A percentile compares a stretch with the other conserved stretches of the same genome.
These are phyloP conservation scores for Coemansia sp. DNA, from an alignment of 192 early-diverging fungal genomes.

Conservation along the genomic window DNA sequence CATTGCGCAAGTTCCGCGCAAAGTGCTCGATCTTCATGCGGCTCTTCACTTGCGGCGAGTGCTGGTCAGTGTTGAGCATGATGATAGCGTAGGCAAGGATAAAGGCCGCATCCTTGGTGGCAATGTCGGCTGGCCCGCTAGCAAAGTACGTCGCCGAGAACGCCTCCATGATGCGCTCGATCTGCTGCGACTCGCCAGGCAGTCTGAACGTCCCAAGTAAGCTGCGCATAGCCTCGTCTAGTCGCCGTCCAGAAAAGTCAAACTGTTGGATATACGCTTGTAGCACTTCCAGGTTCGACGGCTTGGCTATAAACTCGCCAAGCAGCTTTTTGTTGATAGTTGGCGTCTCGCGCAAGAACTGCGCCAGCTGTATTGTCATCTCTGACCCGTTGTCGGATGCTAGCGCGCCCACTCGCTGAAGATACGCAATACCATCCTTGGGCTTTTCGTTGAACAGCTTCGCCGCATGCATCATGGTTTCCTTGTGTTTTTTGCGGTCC, in stretches of 20 bases:
- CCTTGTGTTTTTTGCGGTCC: conserved; percentile 67
- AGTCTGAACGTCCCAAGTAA: conserved; percentile 93
- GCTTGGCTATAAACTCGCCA: conserved; percentile 88
- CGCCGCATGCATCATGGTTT: conserved; percentile 75
- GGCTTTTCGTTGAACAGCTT: conserved; percentile 83
- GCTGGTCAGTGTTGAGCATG: conserved; percentile 98
- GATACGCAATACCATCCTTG: conserved; percentile 81
- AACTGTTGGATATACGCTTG: conserved; percentile 81
- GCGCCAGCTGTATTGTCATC: conserved; percentile 59
- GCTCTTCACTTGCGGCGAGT: conserved; percentile 86
- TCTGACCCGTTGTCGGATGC: conserved; percentile 25
- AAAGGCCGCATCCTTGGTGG: conserved; percentile 78
- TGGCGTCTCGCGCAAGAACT: conserved; percentile 78
- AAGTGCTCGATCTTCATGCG: conserved; percentile 94
- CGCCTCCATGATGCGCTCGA: conserved; percentile 90
- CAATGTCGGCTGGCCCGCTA: conserved; percentile 62
- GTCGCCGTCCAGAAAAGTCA: conserved; percentile 82
- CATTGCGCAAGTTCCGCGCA: conserved; percentile 80
- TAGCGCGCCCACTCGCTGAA: conserved; percentile 60
- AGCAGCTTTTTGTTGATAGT: conserved; percentile 83
- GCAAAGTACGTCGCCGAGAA: conserved; percentile 87
- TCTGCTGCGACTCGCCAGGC: conserved; percentile 98
- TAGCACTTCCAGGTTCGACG: conserved; percentile 82
- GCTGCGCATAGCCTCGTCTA: conserved; percentile 93
- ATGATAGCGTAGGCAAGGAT: conserved; percentile 92